Base-by-base conservation (phyloP, 1,284 basidiomycete genomes). In the Calocybe gambosa region DNA sequence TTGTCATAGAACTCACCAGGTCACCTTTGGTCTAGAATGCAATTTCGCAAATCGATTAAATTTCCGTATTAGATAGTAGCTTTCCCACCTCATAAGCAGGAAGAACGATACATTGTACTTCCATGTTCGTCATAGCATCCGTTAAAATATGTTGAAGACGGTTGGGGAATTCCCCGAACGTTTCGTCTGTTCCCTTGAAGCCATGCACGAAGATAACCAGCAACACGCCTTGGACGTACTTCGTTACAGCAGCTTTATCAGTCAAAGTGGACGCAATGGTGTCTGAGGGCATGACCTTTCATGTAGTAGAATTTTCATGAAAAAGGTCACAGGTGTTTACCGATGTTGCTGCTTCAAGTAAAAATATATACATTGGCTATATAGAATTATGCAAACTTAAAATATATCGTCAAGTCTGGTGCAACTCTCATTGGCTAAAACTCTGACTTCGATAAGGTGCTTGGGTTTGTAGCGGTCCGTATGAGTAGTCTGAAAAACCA, bases 11-110 rank as follows among this genome's bases (percentile, higher is more conserved):
- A 67, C 82, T 58, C 59, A 94, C 93, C 62, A 95, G 67, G 51
- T 90, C 83, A 39, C 93, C 92, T 58, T 88, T 90, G 8, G 91
- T 94, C 80, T 87, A 15, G 12, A 33, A 16, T 28, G 13, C 5
- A 3, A 7, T 34, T 16, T 16, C 20, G 13, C 5, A 3, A 7
- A 15, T 16, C 8, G 15, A 34, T 16, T 6, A 16, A 15, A n/a
- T 2, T 34, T 34, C 31, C n/a, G 15, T n/a, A 7, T 34, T 8
- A 16, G 13, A 31, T 3, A 34, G 13, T 13, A 13, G 31, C 8
- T 34, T 34, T 35, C 20, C 7, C 48, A 88, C 91, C 72, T 96
- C 89, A 58, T 96, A 97, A 2, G 82, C 85, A 21, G 93, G 93
- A 61, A 96, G 97, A 5, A 93, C 74, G 10, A 85, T 66, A 43